A percentile compares a stretch with the other conserved stretches of the same genome.
Evolutionary conservation across 345 rosid genomes (phyloP).

Genomic region (Eucalyptus curtisii): DNA sequence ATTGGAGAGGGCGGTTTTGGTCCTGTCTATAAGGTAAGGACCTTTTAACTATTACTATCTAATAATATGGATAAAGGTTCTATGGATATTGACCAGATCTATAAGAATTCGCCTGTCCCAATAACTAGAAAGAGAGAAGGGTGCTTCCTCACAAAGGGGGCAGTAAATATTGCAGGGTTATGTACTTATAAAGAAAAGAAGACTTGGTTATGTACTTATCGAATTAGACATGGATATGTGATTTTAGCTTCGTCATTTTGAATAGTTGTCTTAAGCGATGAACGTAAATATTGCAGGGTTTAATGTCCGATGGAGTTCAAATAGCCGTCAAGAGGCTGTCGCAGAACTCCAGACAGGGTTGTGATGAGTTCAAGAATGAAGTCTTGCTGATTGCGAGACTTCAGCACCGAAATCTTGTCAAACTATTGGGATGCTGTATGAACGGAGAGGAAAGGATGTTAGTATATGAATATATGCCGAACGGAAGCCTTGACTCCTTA

Average conservation of each 20-base stretch:
- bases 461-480: conserved; percentile 10
- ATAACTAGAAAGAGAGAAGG: neutral
- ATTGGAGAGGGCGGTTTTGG: conserved; percentile 39
- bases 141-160: neutral
- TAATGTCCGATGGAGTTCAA: neutral
- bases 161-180: no score
- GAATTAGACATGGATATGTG: neutral
- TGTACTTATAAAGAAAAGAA: neutral
- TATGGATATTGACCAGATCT: neutral
- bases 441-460: conserved; percentile 5
- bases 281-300: neutral
- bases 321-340: conserved; percentile 18
- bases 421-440: conserved; percentile 10
- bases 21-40: conserved; percentile 22
- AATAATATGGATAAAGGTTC: neutral
- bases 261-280: neutral
- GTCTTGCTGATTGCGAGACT: conserved; percentile 9
- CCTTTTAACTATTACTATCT: neutral
- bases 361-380: conserved; percentile 15
- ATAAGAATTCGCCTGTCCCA: neutral
- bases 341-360: conserved; percentile 8
- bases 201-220: neutral
- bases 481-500: conserved; percentile 7
- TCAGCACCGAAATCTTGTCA: conserved; percentile 18
- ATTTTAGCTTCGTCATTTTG: neutral